Percentiles rank a stretch among this genome's conserved stretches.
Evolutionary conservation across 192 early-diverging fungal species (phyloP).

Genomic region (Podila epicladia): DNA sequence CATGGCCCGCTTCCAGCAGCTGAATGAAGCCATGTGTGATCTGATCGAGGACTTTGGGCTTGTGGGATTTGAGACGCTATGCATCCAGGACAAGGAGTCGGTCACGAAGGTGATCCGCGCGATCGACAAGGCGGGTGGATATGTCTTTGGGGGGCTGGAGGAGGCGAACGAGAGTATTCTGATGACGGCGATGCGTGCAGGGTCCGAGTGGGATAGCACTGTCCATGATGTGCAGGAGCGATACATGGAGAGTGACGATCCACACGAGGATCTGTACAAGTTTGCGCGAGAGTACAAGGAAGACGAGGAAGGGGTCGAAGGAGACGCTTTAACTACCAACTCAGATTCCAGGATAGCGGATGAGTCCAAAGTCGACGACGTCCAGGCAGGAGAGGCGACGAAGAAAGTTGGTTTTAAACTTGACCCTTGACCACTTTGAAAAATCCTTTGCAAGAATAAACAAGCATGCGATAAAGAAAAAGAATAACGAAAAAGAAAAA

Average conservation of each 20-base stretch:
- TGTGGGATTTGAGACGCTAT: constrained; percentile 92
- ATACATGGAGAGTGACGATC: constrained; percentile 23
- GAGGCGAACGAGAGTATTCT: constrained; percentile 84
- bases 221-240: constrained; percentile 47
- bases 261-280: constrained; percentile 28
- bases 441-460: no score
- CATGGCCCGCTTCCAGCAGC: constrained; percentile 67
- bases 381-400: no score
- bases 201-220: constrained; percentile 34
- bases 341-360: not conserved
- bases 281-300: constrained; percentile 46
- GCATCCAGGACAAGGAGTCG: constrained; percentile 85
- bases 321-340: not conserved
- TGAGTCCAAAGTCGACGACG: no score
- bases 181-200: constrained; percentile 62
- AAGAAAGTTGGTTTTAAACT: no score
- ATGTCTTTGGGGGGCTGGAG: constrained; percentile 83
- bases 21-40: constrained; percentile 89
- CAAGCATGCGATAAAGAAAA: no score
- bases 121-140: constrained; percentile 94
- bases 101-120: constrained; percentile 79
- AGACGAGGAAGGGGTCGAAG: not conserved
- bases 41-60: constrained; percentile 92
- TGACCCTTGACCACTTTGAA: no score
- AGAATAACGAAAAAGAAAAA: no score